Conservation (phyloP, 2,329 filamentous ascomycete species). For the Aaosphaeria pasadenensis region DNA sequence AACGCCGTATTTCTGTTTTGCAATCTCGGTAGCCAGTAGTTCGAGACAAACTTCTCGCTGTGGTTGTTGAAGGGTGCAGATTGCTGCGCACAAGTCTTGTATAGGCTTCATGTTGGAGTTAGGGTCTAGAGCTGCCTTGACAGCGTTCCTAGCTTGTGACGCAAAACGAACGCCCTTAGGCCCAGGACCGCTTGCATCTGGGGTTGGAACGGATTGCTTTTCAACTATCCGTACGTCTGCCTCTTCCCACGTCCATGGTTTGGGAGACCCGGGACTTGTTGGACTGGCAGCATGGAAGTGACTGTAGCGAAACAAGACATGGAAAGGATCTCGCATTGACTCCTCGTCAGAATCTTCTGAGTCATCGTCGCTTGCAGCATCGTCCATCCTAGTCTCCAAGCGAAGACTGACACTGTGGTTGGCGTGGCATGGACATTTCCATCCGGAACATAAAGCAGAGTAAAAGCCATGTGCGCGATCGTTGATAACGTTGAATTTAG, state of each 20-base stretch:
- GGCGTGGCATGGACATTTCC: conserved; percentile 20
- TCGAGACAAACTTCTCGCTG: conserved; percentile 16
- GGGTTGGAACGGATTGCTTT: not conserved
- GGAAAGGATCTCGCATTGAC: conserved; percentile 12
- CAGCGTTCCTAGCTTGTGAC: conserved; percentile 12
- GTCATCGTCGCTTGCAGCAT: conserved; percentile 8
- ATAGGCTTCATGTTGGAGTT: conserved; percentile 12
- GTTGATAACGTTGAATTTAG: conserved; percentile 19
- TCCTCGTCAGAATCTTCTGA: conserved; percentile 8
- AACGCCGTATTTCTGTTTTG: conserved; percentile 14
- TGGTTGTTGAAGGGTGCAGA: conserved; percentile 10
- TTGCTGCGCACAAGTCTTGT: conserved; percentile 14
- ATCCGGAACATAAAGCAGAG: conserved; percentile 13
- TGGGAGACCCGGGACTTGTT: not conserved
- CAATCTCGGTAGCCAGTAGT: conserved; percentile 9
- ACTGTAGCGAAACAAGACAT: conserved; percentile 15
- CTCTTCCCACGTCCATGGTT: conserved; percentile 18
- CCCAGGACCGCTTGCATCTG: not conserved
- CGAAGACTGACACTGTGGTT: conserved; percentile 22
- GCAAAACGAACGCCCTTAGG: conserved; percentile 13
- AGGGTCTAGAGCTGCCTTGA: conserved; percentile 12
- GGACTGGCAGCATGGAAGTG: not conserved
- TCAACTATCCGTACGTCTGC: conserved; percentile 12
- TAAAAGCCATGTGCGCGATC: conserved; percentile 16
- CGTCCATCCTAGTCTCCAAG: conserved; percentile 17